A percentile compares a stretch with the other conserved stretches of the same genome.
Evolutionary conservation across 148 eudicot species (phyloP).

Genomic region (Camellia granthamiana): DNA sequence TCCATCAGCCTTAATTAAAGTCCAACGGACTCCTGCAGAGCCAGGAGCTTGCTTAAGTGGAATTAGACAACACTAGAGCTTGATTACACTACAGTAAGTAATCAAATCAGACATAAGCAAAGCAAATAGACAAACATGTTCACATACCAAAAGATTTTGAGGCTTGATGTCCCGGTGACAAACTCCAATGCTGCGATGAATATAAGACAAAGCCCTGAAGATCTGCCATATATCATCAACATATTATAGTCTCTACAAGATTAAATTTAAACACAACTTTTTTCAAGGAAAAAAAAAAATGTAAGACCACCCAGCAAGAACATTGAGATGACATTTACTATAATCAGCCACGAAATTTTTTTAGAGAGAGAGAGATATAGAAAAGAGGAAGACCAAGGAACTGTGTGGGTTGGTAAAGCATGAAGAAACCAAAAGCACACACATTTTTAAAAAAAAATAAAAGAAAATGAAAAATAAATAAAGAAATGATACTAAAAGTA

Average conservation of each 20-base stretch:
- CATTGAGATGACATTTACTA: not conserved
- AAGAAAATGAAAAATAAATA: not conserved
- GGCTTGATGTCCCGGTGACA: conserved; percentile 77
- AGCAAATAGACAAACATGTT: not conserved
- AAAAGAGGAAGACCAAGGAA: not conserved
- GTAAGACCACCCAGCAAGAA: conserved; percentile 7
- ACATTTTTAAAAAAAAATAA: not conserved
- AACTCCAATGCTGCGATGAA: conserved; percentile 56
- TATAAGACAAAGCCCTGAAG: conserved; percentile 63
- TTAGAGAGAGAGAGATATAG: not conserved
- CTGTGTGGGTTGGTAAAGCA: not conserved
- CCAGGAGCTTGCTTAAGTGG: not conserved
- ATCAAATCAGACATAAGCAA: conserved; percentile 1
- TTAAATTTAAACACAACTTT: not conserved
- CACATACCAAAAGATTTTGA: conserved; percentile 60
- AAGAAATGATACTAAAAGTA: too few relatives aligned
- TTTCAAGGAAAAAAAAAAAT: not conserved
- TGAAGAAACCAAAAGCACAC: not conserved
- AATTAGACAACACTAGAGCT: not conserved
- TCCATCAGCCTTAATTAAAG: not conserved
- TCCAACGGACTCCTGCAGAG: not conserved
- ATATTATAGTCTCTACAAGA: not conserved
- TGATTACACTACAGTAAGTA: not conserved
- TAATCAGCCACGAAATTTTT: not conserved
- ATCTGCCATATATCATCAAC: conserved; percentile 38